These are phyloP conservation scores for Ceratocystis diversiconidia DNA, from an alignment of 2,329 filamentous ascomycete genomes.

Conservation along the genomic window DNA sequence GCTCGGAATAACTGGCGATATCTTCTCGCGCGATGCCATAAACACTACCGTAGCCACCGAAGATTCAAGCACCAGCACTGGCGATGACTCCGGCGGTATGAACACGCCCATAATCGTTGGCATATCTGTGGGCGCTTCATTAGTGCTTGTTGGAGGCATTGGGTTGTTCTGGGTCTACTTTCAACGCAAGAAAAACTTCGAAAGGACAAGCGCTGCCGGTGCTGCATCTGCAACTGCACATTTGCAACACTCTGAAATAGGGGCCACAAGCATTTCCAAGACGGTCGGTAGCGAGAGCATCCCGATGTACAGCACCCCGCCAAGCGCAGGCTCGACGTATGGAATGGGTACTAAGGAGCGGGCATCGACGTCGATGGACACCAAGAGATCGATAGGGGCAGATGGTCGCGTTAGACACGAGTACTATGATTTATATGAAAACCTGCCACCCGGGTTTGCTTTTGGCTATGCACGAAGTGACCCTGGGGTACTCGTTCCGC, in stretches of 20 bases:
- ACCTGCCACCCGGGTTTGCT: not conserved
- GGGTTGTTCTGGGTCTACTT: constrained; percentile 36
- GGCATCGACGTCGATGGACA: not conserved
- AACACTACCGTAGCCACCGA: constrained; percentile 26
- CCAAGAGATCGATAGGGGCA: not conserved
- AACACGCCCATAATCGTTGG: constrained; percentile 38
- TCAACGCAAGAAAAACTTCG: constrained; percentile 27
- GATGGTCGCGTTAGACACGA: not conserved
- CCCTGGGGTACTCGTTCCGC: constrained; percentile 26
- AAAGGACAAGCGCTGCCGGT: constrained; percentile 12
- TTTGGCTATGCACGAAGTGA: not conserved
- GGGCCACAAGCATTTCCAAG: not conserved
- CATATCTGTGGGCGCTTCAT: constrained; percentile 34
- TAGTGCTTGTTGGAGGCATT: constrained; percentile 30
- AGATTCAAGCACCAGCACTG: constrained; percentile 20
- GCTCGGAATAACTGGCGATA: constrained; percentile 30
- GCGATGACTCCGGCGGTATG: constrained; percentile 26
- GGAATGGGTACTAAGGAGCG: constrained; percentile 9
- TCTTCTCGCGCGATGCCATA: constrained; percentile 29
- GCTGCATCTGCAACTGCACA: not conserved
- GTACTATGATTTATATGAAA: not conserved
- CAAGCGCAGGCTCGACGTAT: not conserved
- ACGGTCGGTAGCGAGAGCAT: not conserved
- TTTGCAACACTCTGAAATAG: not conserved
- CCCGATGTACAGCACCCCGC: not conserved